These are phyloP conservation scores for Dianthus caryophyllus DNA, from an alignment of 148 eudicot genomes.

Conservation along the genomic window DNA sequence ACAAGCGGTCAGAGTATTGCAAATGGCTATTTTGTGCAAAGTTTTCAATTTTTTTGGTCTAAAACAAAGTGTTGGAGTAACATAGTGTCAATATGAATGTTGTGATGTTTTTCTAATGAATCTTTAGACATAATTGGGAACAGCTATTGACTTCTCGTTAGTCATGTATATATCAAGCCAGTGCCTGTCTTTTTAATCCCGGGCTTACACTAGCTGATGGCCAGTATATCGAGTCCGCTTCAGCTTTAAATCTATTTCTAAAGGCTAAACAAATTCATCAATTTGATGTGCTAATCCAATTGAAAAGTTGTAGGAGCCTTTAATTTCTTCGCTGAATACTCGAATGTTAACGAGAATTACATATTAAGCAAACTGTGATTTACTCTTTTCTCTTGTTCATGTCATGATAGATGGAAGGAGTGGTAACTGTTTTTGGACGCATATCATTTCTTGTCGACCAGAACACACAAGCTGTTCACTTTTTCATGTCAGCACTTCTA, in stretches of 20 bases:
- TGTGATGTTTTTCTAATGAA: background rate
- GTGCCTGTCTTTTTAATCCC: background rate
- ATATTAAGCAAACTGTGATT: constrained; percentile 3
- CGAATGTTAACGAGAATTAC: background rate
- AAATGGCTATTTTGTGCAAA: no score
- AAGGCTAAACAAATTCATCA: no score
- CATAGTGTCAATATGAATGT: background rate
- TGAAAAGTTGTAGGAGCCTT: background rate
- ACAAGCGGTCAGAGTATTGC: background rate
- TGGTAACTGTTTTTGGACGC: constrained; percentile 82
- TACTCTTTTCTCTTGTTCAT: background rate
- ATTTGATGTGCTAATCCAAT: background rate
- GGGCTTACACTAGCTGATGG: background rate
- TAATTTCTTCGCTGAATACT: background rate
- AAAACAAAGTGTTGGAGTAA: no score
- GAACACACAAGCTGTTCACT: constrained; percentile 88
- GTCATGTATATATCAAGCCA: background rate
- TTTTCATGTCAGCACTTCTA: constrained; percentile 87
- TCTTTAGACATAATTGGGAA: background rate
- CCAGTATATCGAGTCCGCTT: background rate
- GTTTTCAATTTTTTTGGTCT: no score
- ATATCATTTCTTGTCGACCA: constrained; percentile 84
- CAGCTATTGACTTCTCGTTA: background rate
- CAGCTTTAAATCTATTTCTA: background rate
- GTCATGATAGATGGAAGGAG: constrained; percentile 78